phyloP scores from a whole-genome alignment of 2,329 filamentous ascomycete genomes.

The Aureobasidium musti region DNA sequence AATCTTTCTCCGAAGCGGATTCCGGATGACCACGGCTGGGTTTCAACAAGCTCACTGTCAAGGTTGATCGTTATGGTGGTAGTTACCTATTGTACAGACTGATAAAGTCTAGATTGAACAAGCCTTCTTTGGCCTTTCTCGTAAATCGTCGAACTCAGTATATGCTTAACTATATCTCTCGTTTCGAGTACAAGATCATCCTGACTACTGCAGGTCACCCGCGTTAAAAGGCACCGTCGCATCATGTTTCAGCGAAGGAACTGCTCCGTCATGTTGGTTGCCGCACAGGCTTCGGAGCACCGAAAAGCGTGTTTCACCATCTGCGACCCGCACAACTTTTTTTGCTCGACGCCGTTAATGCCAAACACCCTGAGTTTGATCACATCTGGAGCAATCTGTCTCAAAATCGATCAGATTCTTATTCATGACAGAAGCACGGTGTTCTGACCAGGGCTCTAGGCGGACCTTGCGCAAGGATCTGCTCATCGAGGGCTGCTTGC shows the following conservation, averaged over 20 bases:
- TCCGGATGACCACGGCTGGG: constrained; percentile 9
- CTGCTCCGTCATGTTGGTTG: constrained; percentile 17
- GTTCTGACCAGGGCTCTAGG: neutral
- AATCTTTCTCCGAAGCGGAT: neutral
- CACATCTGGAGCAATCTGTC: constrained; percentile 18
- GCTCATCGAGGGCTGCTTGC: constrained; percentile 6
- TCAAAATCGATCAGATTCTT: constrained; percentile 2
- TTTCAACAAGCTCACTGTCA: neutral
- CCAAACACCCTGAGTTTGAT: constrained; percentile 15
- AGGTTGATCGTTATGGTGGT: neutral
- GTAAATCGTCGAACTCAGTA: neutral
- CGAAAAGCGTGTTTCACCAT: constrained; percentile 19
- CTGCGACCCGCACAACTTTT: constrained; percentile 1
- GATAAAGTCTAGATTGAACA: neutral
- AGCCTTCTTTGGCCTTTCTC: neutral
- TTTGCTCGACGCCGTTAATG: constrained; percentile 18
- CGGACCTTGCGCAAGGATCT: constrained; percentile 21
- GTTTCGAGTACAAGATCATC: constrained; percentile 1
- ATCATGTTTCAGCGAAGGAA: constrained; percentile 20
- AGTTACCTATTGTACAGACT: neutral
- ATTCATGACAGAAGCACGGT: constrained; percentile 23
- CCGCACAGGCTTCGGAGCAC: constrained; percentile 17
- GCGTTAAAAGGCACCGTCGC: constrained; percentile 13
- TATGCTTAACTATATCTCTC: neutral
- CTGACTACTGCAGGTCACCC: constrained; percentile 16